Base-by-base conservation (phyloP, 345 rosid species). In the Lepidium sativum region DNA sequence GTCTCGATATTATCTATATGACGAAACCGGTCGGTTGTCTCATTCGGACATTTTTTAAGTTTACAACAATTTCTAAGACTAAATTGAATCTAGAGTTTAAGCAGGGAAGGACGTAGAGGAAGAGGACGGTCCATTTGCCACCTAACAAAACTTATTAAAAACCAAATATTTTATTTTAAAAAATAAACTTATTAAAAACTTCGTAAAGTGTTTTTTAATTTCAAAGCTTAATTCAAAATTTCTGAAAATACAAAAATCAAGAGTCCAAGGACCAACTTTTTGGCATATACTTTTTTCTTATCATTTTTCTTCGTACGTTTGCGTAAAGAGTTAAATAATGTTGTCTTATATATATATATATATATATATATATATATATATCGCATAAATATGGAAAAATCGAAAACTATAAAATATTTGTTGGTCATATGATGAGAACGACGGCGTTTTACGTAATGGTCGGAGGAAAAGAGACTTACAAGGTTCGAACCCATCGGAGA, bases 401-500 rank as follows among this genome's bases (percentile, higher is more conserved):
- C 25, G 25, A 21, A 21, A 21, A 21, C 3, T 21, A 21, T 1
- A 1, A 21, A 21, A 21, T 21, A 21, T 21, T n/a, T n/a, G 29
- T 14, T 21, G 15, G 65, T 68, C 15, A 27, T 10, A 29, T 4
- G 12, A 6, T 0, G 10, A 51, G n/a, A 54, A 61, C 68, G 77
- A 9, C 29, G 14, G 6, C 69, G 70, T 73, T 47, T 60, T 4
- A 4, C 0, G 6, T 0, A 15, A 25, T 20, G 41, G 53, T 50
- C 17, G 29, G 38, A 42, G 29, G 38, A 42, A 38, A 25, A 59
- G 18, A 64, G 44, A 74, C 98, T 84, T 84, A 94, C 99, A 90
- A 62, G 57, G 96, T 78, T 31, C 20, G 85, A 72, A 84, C 86
- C 99, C 99, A 94, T 33, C 80, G 96, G 61, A 45, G 89, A 41